Base-by-base conservation (phyloP, 2,329 filamentous ascomycete species). In the Dothideomycetes sp. region DNA sequence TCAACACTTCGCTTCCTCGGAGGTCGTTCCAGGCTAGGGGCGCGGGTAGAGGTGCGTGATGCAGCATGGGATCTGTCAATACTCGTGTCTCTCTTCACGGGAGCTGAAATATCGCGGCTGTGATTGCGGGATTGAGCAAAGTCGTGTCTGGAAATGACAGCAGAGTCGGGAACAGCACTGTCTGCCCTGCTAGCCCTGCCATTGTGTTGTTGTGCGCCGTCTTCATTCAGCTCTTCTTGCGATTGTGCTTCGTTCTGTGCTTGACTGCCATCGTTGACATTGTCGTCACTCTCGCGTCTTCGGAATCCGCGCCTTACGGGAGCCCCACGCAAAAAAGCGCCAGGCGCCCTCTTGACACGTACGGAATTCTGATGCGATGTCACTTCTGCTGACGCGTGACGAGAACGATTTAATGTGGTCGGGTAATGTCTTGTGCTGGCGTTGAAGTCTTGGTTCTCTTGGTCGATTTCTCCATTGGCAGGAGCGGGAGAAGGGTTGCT, bases 291-390 rank as follows among this genome's bases (percentile, higher is more conserved):
- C 39, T 73, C 73, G 44, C 77, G 68, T 48, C 79, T 71, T 46
- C 82, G 73, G 18, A 60, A 56, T 19, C 84, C 85, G 50, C 86
- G 72, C 41, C 85, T 75, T 15, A 85, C 83, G 19, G 85, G 85
- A 23, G 55, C 58, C 1, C 83, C 84, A 50, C 83, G 86, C 16
- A 91, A 66, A 49, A 89, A 88, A 45, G 77, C 82, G 1, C 84
- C 85, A 12, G 80, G 81, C 11, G 85, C 75, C 46, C 84, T 71
- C 62, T 88, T 89, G 44, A 88, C 69, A 4, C 85, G 75, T 69
- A 87, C 76, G 0, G 84, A 86, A 51, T 80, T 80, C 45, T 84
- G 82, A 2, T 77, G 64, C 11, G 75, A 79, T 23, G 65, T 63
- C 23, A 82, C 78, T 17, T 87, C 81, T 3, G 76, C 76, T 35